Conservation (phyloP, 2,329 filamentous ascomycete genomes). For the Hymenotorrendiella dingleyae region DNA sequence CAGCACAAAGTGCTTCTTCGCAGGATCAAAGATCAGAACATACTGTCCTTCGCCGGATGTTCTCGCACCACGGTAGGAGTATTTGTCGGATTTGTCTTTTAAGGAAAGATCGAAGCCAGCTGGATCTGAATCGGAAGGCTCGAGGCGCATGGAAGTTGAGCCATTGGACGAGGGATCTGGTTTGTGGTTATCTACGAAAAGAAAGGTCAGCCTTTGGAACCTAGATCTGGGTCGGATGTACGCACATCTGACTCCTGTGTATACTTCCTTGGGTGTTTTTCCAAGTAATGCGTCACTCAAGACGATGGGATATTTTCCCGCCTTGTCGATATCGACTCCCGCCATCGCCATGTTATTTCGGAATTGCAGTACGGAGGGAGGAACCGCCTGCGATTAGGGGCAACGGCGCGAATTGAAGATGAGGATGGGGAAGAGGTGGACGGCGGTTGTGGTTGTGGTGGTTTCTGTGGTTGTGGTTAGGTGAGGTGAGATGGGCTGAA, state of each 20-base stretch:
- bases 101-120: slow-evolving; percentile 46
- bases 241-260: slow-evolving; percentile 56
- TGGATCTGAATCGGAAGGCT: slow-evolving; percentile 34
- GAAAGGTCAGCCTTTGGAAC: slow-evolving; percentile 10
- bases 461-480: no score
- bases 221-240: slow-evolving; percentile 1
- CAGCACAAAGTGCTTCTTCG: slow-evolving; percentile 70
- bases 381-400: no score
- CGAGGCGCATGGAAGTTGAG: slow-evolving; percentile 43
- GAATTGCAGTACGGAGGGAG: no score
- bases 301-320: slow-evolving; percentile 57
- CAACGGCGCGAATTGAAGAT: neutral
- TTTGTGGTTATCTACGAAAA: slow-evolving; percentile 53
- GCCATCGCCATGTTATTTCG: slow-evolving; percentile 14
- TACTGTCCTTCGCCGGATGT: slow-evolving; percentile 52
- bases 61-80: slow-evolving; percentile 55
- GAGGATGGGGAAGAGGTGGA: neutral
- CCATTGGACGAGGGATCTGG: slow-evolving; percentile 45
- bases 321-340: slow-evolving; percentile 53
- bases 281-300: slow-evolving; percentile 56
- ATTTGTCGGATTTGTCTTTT: slow-evolving; percentile 47
- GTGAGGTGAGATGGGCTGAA: no score
- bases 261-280: slow-evolving; percentile 50
- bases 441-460: no score
- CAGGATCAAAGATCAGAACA: slow-evolving; percentile 70